phyloP scores from a whole-genome alignment of 306 rosid genomes.

The Aeschynomene evenia region DNA sequence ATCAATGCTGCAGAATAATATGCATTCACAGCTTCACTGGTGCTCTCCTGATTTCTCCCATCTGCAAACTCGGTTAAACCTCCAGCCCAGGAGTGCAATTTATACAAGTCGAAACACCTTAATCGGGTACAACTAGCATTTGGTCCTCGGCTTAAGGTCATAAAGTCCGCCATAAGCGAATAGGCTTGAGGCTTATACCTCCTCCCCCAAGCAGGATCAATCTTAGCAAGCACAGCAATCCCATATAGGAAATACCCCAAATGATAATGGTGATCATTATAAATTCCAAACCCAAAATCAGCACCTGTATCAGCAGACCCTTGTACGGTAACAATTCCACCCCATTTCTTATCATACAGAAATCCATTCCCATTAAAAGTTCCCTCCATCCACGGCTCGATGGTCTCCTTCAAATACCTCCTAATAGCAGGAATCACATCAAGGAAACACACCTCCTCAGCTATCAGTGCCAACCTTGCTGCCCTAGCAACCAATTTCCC shows the following conservation, averaged over 20 bases:
- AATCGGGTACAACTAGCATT: slow-evolving; percentile 51
- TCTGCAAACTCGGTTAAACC: slow-evolving; percentile 63
- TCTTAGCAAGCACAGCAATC: slow-evolving; percentile 80
- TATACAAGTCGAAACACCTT: slow-evolving; percentile 72
- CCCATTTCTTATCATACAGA: slow-evolving; percentile 73
- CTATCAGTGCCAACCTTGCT: slow-evolving; percentile 85
- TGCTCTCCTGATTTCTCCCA: slow-evolving; percentile 81
- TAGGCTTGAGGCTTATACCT: slow-evolving; percentile 67
- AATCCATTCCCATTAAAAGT: slow-evolving; percentile 76
- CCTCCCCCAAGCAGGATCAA: slow-evolving; percentile 82
- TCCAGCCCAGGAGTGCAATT: slow-evolving; percentile 86
- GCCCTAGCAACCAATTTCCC: slow-evolving; percentile 77
- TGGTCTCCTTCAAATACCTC: slow-evolving; percentile 63
- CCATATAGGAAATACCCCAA: slow-evolving; percentile 79
- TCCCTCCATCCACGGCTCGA: slow-evolving; percentile 87
- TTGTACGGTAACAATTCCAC: slow-evolving; percentile 78
- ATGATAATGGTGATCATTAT: slow-evolving; percentile 83
- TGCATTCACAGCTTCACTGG: slow-evolving; percentile 83
- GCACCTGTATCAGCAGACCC: slow-evolving; percentile 62
- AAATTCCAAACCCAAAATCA: slow-evolving; percentile 86
- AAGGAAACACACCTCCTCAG: slow-evolving; percentile 65
- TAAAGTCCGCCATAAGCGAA: slow-evolving; percentile 62
- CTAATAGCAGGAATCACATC: slow-evolving; percentile 56
- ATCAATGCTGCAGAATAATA: slow-evolving; percentile 83
- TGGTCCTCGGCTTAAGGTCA: slow-evolving; percentile 49